Evolutionary conservation across 2,329 filamentous ascomycete species (phyloP).

Genomic region (Cercospora sojina): DNA sequence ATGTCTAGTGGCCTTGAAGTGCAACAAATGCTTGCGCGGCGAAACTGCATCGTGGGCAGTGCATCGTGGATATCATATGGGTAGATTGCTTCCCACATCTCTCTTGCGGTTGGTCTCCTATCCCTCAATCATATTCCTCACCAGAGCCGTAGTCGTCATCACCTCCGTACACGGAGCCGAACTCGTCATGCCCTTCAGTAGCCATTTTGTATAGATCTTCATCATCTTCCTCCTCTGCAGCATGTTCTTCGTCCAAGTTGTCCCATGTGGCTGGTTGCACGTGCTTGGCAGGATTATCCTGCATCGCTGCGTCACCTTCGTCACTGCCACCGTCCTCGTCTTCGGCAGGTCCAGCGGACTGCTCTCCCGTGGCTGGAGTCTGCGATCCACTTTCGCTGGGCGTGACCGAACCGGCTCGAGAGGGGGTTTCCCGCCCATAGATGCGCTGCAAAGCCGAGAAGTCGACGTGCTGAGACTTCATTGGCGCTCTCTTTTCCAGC

Average conservation of each 20-base stretch:
- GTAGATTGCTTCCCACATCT: background rate
- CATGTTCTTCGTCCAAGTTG: constrained; percentile 18
- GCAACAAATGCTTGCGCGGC: no score
- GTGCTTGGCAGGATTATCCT: constrained; percentile 15
- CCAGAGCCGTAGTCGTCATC: constrained; percentile 14
- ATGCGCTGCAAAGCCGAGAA: constrained; percentile 48
- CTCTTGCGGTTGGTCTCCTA: background rate
- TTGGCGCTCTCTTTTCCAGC: constrained; percentile 46
- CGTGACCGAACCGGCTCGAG: constrained; percentile 21
- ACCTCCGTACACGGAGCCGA: constrained; percentile 10
- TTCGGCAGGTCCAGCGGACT: constrained; percentile 14
- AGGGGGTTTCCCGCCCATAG: constrained; percentile 34
- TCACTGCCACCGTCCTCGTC: constrained; percentile 10
- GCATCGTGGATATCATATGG: background rate
- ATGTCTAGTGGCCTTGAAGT: background rate
- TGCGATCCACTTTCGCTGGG: constrained; percentile 17
- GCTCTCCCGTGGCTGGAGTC: constrained; percentile 7
- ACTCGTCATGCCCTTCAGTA: constrained; percentile 12
- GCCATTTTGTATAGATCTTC: constrained; percentile 12
- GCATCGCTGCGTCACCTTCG: constrained; percentile 11
- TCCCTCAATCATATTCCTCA: constrained; percentile 16
- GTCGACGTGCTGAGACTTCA: constrained; percentile 48
- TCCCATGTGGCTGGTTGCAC: constrained; percentile 11
- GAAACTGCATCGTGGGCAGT: background rate
- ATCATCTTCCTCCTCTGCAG: constrained; percentile 25